Percentiles rank a stretch among this genome's conserved stretches.
These are phyloP conservation scores for Odonthalia washingtoniensis DNA, from an alignment of 31 red algal species.

Conservation along the genomic window DNA sequence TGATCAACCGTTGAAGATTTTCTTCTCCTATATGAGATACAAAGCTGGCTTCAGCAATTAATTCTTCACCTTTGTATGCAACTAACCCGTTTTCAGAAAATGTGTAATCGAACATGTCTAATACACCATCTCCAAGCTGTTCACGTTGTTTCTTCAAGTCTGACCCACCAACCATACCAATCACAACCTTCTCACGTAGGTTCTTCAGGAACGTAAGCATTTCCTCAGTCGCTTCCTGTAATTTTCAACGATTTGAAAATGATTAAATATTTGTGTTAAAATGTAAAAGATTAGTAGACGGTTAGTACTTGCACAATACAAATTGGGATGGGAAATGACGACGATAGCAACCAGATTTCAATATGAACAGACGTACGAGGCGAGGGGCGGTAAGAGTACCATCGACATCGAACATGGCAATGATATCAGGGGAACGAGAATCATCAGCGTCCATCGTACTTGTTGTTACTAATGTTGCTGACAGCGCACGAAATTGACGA, in stretches of 20 bases:
- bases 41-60: conserved; percentile 80
- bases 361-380: conserved; percentile 69
- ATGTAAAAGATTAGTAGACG: too few species aligned
- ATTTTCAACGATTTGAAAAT: too few species aligned
- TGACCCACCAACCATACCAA: conserved; percentile 95
- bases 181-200: conserved; percentile 62
- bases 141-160: conserved; percentile 89
- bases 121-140: conserved; percentile 86
- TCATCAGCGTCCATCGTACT: conserved; percentile 55
- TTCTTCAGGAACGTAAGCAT: conserved; percentile 80
- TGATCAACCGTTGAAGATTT: conserved; percentile 89
- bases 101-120: conserved; percentile 95
- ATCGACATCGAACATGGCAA: conserved; percentile 98
- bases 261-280: too few species aligned
- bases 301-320: too few species aligned
- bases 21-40: conserved; percentile 83
- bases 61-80: conserved; percentile 80
- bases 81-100: conserved; percentile 98
- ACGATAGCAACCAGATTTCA: too few species aligned
- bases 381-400: conserved; percentile 93
- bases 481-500: too few species aligned
- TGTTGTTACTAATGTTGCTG: neutral
- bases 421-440: conserved; percentile 53
- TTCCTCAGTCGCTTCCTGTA: conserved; percentile 72
- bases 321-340: too few species aligned